Evolutionary conservation across 75 land plant genomes (phyloP).

Genomic region (Larix kaempferi): DNA sequence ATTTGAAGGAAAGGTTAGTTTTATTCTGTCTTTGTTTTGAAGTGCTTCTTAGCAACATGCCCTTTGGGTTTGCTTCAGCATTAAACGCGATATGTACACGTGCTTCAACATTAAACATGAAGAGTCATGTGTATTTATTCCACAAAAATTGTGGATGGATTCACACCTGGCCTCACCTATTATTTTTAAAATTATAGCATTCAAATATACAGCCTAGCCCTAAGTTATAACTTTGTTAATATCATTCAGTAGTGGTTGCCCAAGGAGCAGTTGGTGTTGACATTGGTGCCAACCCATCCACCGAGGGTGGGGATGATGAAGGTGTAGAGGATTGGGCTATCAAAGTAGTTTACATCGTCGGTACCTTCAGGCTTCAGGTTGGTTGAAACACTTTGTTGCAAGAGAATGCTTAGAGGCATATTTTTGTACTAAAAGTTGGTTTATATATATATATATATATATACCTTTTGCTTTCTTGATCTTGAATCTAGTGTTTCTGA

Average conservation of each 20-base stretch:
- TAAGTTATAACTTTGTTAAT: not conserved
- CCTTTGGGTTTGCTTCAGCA: too few species aligned
- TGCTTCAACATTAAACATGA: too few species aligned
- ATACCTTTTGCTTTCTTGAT: not conserved
- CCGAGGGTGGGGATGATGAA: constrained; percentile 45
- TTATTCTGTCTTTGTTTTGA: not conserved
- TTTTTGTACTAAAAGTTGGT: not conserved
- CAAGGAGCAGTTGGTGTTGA: constrained; percentile 42
- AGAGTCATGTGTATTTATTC: too few species aligned
- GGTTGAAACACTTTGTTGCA: constrained; percentile 2
- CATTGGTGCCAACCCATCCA: constrained; percentile 59
- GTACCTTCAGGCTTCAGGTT: constrained; percentile 38
- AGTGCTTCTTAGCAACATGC: too few species aligned
- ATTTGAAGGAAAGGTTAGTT: constrained; percentile 39
- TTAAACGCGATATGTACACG: too few species aligned
- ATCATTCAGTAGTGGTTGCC: constrained; percentile 33
- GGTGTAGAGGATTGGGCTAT: constrained; percentile 24
- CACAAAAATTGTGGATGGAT: too few species aligned
- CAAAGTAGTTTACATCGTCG: constrained; percentile 36
- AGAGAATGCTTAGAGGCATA: not conserved
- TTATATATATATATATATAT: not conserved
- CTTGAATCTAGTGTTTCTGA: not conserved
- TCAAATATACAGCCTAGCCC: too few species aligned
- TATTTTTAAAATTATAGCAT: too few species aligned
- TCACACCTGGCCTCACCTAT: too few species aligned